Evolutionary conservation across 23 red algal species (phyloP), one percentile per base, ranked within the genome.

Genomic region (Gracilaria domingensis): DNA sequence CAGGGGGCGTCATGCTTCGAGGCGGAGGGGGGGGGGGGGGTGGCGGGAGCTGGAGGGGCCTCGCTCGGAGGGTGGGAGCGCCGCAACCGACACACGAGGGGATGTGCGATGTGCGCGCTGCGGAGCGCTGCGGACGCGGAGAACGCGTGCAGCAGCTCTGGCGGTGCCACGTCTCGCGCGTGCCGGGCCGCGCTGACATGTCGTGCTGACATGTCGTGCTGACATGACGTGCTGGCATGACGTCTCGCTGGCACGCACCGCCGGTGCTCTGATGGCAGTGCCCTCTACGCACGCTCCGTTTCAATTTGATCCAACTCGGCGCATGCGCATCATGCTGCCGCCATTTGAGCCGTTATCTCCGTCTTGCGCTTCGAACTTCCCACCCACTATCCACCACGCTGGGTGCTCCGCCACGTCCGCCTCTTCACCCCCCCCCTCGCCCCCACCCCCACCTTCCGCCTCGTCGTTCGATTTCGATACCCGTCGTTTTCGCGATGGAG

Each of bases 1-100:
- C 67, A 73, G 67, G 17, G 17, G 67, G 35, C 21, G 33, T 37
- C 67, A 73, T 73, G 33, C 67, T 40, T 44, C 14, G 67, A 73
- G 44, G 12, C 35, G 67, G 20, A 44, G 30, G 67, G 42, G 4
- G 67, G 59, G 24, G 8, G 59, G 9, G 26, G 4, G 67, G 59
- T 2, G 8, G 59, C 4, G 26, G 24, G 5, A 26, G 24, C 0
- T 25, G 7, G 42, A 45, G 59, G 24, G 24, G 5, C 59, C 24
- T 0, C 24, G 59, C 4, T 29, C 59, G 59, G 0, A 30, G 59
- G 59, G n/a, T n/a, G n/a, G 2, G 26, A 16, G 24, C 59, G 26
- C 29, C 23, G 59, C 29, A 62, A 62, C 59, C 59, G 59, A 62
- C 29, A 62, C 59, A 4, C 14, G 3, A 59, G 3, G 8, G 6